Evolutionary conservation across 371 early-diverging fungal genomes (phyloP).

Genomic region (Batkoa obscura): DNA sequence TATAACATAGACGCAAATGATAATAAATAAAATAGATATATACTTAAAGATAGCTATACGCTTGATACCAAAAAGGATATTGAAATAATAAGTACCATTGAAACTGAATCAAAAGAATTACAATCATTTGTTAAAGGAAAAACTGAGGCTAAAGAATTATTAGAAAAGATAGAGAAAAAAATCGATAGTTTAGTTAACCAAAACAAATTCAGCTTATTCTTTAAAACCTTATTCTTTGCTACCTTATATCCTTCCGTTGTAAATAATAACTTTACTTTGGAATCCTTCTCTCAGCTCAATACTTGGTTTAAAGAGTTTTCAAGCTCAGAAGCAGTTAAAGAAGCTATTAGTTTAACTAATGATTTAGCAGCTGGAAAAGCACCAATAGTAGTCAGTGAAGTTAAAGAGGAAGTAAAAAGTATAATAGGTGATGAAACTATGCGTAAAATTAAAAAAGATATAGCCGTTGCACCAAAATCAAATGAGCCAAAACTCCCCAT

Average conservation of each 20-base stretch:
- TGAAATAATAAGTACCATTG: not conserved
- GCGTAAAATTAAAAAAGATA: slow-evolving; percentile 3
- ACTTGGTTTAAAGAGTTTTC: not conserved
- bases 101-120: not conserved
- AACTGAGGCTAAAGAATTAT: not conserved
- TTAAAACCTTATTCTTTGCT: not conserved
- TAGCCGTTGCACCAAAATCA: not conserved
- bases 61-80: not conserved
- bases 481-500: slow-evolving; percentile 21
- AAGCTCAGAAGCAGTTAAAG: not conserved
- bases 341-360: not conserved
- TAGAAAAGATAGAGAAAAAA: not conserved
- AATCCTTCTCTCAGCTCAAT: not conserved
- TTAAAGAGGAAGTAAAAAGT: not conserved
- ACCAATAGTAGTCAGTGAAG: not conserved
- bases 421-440: slow-evolving; percentile 6
- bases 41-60: not conserved
- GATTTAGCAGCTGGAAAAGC: not conserved
- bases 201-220: not conserved
- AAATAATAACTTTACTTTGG: not conserved
- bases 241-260: too few relatives aligned
- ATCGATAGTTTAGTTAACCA: not conserved
- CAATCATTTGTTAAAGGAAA: not conserved
- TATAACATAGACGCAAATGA: not conserved
- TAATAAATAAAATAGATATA: not conserved